These are phyloP conservation scores for Rubroshorea leprosula DNA, from an alignment of 345 rosid genomes.

Conservation along the genomic window DNA sequence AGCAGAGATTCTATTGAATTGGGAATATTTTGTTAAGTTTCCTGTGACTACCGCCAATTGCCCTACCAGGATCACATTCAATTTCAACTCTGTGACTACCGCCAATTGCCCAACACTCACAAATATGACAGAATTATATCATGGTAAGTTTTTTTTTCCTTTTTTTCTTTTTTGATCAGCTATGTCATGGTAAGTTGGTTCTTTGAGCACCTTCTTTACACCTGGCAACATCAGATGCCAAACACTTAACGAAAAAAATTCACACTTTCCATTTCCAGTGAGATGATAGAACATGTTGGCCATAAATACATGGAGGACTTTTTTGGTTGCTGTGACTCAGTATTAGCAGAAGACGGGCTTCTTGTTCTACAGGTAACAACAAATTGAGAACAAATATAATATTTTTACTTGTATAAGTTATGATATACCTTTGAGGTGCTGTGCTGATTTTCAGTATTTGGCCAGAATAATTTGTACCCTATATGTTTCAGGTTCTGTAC, in stretches of 20 bases:
- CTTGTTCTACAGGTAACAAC: too few species aligned
- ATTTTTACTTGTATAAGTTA: too few species aligned
- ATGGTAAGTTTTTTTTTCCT: slow-evolving; percentile 40
- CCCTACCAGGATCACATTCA: slow-evolving; percentile 46
- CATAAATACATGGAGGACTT: slow-evolving; percentile 86
- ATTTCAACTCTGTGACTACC: slow-evolving; percentile 72
- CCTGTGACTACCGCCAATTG: too few species aligned
- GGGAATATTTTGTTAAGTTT: too few species aligned
- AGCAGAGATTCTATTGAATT: too few species aligned
- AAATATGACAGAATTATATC: slow-evolving; percentile 83
- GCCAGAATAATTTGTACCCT: too few species aligned
- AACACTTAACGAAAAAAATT: too few species aligned
- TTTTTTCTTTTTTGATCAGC: not conserved
- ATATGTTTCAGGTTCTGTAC: too few species aligned
- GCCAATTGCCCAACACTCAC: slow-evolving; percentile 44
- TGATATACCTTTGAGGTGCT: too few species aligned
- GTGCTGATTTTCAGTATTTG: too few species aligned
- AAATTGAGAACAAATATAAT: too few species aligned
- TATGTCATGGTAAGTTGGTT: slow-evolving; percentile 4
- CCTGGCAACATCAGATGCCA: too few species aligned
- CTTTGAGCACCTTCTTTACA: not conserved
- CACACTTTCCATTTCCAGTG: slow-evolving; percentile 55
- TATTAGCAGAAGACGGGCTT: slow-evolving; percentile 56
- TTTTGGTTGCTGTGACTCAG: slow-evolving; percentile 62
- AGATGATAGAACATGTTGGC: slow-evolving; percentile 78